Evolutionary conservation across 1,139 yeast species (phyloP).

Genomic region (Diutina catenulata): DNA sequence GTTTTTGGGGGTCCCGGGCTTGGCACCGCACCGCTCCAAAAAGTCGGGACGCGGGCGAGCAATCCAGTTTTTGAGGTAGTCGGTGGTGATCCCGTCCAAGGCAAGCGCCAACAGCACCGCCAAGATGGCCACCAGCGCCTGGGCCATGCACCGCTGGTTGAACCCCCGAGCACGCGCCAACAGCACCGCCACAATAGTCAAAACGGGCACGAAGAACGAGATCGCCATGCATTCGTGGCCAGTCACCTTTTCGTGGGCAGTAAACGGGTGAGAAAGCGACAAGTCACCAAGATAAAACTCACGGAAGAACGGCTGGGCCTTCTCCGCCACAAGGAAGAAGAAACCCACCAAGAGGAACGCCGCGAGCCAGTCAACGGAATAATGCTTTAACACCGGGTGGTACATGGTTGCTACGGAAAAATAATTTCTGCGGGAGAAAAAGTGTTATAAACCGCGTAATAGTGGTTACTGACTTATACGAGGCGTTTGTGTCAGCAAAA

Average conservation of each 20-base stretch:
- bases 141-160: not conserved
- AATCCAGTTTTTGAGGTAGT: slow-evolving; percentile 58
- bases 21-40: slow-evolving; percentile 54
- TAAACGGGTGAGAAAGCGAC: slow-evolving; percentile 37
- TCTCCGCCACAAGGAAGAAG: not conserved
- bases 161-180: not conserved
- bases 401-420: not conserved
- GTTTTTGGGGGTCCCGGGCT: slow-evolving; percentile 19
- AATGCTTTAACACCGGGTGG: not conserved
- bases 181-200: not conserved
- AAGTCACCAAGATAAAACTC: slow-evolving; percentile 41
- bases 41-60: slow-evolving; percentile 82
- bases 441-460: no score
- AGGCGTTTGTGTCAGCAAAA: no score
- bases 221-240: not conserved
- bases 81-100: slow-evolving; percentile 36
- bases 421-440: slow-evolving; percentile 78
- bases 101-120: slow-evolving; percentile 9
- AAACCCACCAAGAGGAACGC: not conserved
- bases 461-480: no score
- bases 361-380: not conserved
- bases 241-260: slow-evolving; percentile 27
- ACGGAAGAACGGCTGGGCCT: slow-evolving; percentile 45
- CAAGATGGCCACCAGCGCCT: slow-evolving; percentile 8
- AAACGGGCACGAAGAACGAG: not conserved